A percentile compares a stretch with the other conserved stretches of the same genome.
These are phyloP conservation scores for Fusarium sp. DNA, from an alignment of 2,329 filamentous ascomycete genomes.

Conservation along the genomic window DNA sequence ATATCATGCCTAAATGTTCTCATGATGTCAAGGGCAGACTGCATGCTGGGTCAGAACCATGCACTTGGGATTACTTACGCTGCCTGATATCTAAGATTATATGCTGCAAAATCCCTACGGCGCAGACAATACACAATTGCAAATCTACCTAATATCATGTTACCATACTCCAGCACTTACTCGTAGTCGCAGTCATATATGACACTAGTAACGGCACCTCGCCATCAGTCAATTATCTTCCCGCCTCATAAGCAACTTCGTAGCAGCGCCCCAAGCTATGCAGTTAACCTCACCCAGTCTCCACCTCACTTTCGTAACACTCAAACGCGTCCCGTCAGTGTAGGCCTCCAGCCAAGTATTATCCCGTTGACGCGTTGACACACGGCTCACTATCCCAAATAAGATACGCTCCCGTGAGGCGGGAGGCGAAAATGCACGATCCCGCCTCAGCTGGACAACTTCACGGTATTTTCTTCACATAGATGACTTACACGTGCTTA, in stretches of 20 bases:
- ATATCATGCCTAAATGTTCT: no score
- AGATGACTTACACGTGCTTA: background rate
- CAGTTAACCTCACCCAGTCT: background rate
- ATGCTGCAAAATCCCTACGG: background rate
- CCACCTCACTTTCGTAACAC: background rate
- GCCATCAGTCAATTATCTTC: background rate
- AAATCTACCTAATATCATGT: background rate
- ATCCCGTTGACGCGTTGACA: background rate
- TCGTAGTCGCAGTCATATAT: background rate
- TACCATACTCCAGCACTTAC: no score
- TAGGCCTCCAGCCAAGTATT: background rate
- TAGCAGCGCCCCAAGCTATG: background rate
- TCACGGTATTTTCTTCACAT: background rate
- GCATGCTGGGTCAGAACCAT: no score
- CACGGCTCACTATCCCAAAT: background rate
- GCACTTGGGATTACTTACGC: background rate
- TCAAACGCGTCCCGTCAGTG: background rate
- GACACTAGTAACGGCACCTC: background rate
- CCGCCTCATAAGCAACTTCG: background rate
- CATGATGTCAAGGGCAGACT: no score
- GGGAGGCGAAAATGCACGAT: conserved; percentile 1
- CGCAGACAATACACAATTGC: background rate
- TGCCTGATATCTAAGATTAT: background rate
- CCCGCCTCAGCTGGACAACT: background rate
- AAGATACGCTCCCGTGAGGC: background rate